These are phyloP conservation scores for Mrakiaceae sp. DNA, from an alignment of 1,284 basidiomycete species.

Conservation along the genomic window DNA sequence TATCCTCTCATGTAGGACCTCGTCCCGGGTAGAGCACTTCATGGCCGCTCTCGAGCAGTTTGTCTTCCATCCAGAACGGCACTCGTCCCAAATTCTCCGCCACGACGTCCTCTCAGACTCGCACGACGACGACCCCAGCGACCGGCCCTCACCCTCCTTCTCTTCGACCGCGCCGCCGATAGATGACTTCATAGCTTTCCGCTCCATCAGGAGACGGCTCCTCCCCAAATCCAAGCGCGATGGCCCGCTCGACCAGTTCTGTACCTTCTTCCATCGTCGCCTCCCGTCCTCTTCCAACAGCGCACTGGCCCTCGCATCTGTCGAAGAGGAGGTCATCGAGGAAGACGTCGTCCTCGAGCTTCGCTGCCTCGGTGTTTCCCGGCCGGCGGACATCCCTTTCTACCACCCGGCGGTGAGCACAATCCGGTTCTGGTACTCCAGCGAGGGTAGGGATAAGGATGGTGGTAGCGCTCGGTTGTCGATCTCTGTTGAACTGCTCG, in stretches of 20 bases:
- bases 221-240: slow-evolving; percentile 32
- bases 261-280: slow-evolving; percentile 21
- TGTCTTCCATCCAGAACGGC: slow-evolving; percentile 31
- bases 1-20: too few relatives aligned
- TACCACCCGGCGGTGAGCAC: slow-evolving; percentile 31
- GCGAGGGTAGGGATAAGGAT: not conserved
- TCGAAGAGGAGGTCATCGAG: not conserved
- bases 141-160: not conserved
- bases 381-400: slow-evolving; percentile 28
- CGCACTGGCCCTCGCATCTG: not conserved
- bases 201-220: slow-evolving; percentile 8
- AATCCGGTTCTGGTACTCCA: slow-evolving; percentile 24
- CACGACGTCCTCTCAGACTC: slow-evolving; percentile 24
- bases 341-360: slow-evolving; percentile 23
- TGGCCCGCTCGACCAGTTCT: slow-evolving; percentile 25
- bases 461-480: too few relatives aligned
- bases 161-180: not conserved
- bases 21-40: too few relatives aligned
- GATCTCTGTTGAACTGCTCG: not conserved
- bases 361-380: slow-evolving; percentile 17
- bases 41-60: too few relatives aligned
- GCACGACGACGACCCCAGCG: not conserved
- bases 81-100: slow-evolving; percentile 31
- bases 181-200: not conserved
- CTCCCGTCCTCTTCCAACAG: not conserved